Conservation (phyloP, 2,329 filamentous ascomycete species). For the Stachybotrys chartarum region DNA sequence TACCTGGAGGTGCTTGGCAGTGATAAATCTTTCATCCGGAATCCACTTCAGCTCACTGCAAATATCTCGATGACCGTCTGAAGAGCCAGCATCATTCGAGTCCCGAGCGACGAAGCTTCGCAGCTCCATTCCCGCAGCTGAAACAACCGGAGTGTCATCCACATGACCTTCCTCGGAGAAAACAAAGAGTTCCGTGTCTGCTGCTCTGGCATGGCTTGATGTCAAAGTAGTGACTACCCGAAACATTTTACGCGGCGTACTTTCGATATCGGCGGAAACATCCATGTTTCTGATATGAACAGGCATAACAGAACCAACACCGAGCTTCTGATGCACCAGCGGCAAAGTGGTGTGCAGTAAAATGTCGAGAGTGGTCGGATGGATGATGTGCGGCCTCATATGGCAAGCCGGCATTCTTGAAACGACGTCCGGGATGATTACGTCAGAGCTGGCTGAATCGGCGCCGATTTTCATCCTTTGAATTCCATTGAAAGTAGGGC, state of each 20-base stretch:
- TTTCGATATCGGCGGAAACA: neutral
- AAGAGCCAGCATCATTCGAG: neutral
- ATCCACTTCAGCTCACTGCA: constrained; percentile 3
- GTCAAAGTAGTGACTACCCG: neutral
- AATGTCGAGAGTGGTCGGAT: constrained; percentile 24
- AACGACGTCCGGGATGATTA: constrained; percentile 7
- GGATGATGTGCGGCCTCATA: constrained; percentile 21
- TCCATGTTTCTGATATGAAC: constrained; percentile 2
- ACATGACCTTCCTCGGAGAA: neutral
- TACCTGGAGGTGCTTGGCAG: neutral
- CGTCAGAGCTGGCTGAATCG: constrained; percentile 2
- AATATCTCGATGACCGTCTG: neutral
- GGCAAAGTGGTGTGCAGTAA: constrained; percentile 11
- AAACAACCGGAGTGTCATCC: neutral
- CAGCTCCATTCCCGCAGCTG: neutral
- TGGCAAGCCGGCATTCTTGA: constrained; percentile 18
- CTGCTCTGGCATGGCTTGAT: neutral
- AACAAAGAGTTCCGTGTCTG: neutral
- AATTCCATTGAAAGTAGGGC: neutral
- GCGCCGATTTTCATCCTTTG: neutral
- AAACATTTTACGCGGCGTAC: neutral
- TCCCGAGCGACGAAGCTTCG: neutral
- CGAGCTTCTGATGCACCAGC: constrained; percentile 1
- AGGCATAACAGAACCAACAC: constrained; percentile 1
- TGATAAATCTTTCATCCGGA: constrained; percentile 3